Conservation (phyloP, 73 alveolate genomes). For the Symbiodinium pilosum region DNA sequence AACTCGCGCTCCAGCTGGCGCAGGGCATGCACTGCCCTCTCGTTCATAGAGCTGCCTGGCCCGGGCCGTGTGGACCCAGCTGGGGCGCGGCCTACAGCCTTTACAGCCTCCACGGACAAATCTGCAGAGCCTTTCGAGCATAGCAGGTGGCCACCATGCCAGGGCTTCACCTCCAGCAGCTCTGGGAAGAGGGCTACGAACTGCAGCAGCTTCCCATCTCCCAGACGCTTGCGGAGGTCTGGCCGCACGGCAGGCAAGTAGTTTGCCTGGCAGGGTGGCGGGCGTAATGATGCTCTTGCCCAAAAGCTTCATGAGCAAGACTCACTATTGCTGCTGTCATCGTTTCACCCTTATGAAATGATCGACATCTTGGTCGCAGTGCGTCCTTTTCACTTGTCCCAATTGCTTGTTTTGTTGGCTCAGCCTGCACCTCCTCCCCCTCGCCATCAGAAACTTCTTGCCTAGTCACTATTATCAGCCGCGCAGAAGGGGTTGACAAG, state of each 20-base stretch:
- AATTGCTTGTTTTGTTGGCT: too few species aligned
- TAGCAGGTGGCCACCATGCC: constrained; percentile 2
- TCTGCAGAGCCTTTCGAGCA: not conserved
- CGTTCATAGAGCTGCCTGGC: not conserved
- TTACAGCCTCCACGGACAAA: not conserved
- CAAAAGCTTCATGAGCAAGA: too few species aligned
- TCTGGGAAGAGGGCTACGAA: constrained; percentile 33
- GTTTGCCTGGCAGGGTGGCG: constrained; percentile 29
- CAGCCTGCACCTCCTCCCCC: too few species aligned
- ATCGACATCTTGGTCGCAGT: too few species aligned
- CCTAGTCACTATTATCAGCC: too few species aligned
- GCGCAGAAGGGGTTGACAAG: too few species aligned
- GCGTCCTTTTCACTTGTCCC: too few species aligned
- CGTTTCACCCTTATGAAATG: too few species aligned
- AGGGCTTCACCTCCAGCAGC: not conserved
- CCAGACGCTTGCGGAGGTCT: constrained; percentile 76
- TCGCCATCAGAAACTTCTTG: too few species aligned
- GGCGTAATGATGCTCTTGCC: not conserved
- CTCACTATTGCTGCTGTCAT: too few species aligned
- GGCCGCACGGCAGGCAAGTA: constrained; percentile 45
- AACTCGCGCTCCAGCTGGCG: constrained; percentile 82
- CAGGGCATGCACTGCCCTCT: constrained; percentile 76
- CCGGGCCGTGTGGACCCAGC: constrained; percentile 31
- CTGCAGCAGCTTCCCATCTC: constrained; percentile 73
- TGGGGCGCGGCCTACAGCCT: constrained; percentile 13